Evolutionary conservation across 202 grass and related monocot genomes (phyloP), one percentile per base, ranked within the genome.

Genomic region (Zizania palustris): DNA sequence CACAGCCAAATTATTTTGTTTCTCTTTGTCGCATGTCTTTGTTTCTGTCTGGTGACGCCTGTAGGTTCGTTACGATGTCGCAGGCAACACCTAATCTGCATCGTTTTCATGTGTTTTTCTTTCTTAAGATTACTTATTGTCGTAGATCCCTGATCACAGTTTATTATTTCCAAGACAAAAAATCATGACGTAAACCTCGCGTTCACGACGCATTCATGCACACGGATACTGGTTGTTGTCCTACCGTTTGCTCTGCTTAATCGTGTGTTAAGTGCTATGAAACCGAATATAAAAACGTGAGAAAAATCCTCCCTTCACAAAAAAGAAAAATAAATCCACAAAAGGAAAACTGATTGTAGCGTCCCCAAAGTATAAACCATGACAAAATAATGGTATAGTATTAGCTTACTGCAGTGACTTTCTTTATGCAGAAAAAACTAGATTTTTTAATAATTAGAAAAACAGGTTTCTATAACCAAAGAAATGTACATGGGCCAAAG

Each of bases 11-110:
- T 42, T 9, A 12, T 21, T 80, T 69, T 42, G 34, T 18, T 10
- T 45, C 34, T 49, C n/a, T 49, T 40, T 57, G 9, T 55, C 5
- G 4, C 22, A 40, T 68, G 35, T 18, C 5, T 22, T 45, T 9
- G 5, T 46, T 38, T 42, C 15, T 46, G 9, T 13, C 12, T 42
- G 43, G 34, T 5, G 28, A 28, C 56, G 12, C 28, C 73, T 8
- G 9, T 18, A 55, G 22, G 74, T 79, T 60, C 38, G 69, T 80
- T 87, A 61, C 20, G 63, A 20, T 42, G 85, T 83, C 75, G 49
- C 70, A 9, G 13, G 8, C 28, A 57, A 5, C 75, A 83, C 68
- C 85, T 58, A 75, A 69, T 70, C 56, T 3, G 62, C 48, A 54
- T 73, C 75, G 19, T 71, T 69, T 76, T 80, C 63, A 21, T 69